Evolutionary conservation across 2,329 filamentous ascomycete genomes (phyloP).

Genomic region (Monosporascus sp.): DNA sequence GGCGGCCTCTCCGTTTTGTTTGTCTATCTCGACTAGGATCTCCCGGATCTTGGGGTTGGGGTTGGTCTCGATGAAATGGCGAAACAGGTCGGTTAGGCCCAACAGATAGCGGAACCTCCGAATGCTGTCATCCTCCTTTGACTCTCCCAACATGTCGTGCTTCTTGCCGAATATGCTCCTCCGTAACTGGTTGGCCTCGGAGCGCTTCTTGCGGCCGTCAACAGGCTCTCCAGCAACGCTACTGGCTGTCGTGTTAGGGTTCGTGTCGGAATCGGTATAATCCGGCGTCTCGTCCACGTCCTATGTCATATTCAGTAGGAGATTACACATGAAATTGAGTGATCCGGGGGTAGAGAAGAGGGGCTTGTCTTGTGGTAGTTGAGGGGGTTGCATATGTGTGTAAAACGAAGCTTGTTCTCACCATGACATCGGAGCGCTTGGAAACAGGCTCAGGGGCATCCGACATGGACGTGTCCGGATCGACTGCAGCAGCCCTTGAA

Average conservation of each 20-base stretch:
- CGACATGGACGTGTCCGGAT: slow-evolving; percentile 59
- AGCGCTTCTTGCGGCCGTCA: slow-evolving; percentile 80
- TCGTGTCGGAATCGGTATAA: slow-evolving; percentile 62
- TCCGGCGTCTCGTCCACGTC: slow-evolving; percentile 62
- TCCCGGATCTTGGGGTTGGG: slow-evolving; percentile 92
- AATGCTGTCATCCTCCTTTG: slow-evolving; percentile 96
- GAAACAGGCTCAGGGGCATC: slow-evolving; percentile 48
- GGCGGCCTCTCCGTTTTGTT: slow-evolving; percentile 73
- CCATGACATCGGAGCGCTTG: slow-evolving; percentile 42
- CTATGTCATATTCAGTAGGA: slow-evolving; percentile 25
- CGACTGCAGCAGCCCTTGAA: slow-evolving; percentile 46
- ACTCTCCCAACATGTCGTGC: slow-evolving; percentile 85
- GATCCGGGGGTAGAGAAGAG: too few relatives aligned
- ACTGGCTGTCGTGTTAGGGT: slow-evolving; percentile 68
- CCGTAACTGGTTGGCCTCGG: slow-evolving; percentile 82
- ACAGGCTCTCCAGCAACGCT: slow-evolving; percentile 74
- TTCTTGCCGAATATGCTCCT: slow-evolving; percentile 94
- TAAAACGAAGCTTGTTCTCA: slow-evolving; percentile 24
- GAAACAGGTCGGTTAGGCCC: slow-evolving; percentile 92
- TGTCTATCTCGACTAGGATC: slow-evolving; percentile 90
- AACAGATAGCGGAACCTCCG: slow-evolving; percentile 91
- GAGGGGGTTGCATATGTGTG: slow-evolving; percentile 2
- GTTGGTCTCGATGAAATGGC: slow-evolving; percentile 97
- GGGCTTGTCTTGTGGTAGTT: neutral
- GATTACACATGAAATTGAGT: neutral